phyloP scores from a whole-genome alignment of 345 rosid species.

The Arabidopsis suecica region DNA sequence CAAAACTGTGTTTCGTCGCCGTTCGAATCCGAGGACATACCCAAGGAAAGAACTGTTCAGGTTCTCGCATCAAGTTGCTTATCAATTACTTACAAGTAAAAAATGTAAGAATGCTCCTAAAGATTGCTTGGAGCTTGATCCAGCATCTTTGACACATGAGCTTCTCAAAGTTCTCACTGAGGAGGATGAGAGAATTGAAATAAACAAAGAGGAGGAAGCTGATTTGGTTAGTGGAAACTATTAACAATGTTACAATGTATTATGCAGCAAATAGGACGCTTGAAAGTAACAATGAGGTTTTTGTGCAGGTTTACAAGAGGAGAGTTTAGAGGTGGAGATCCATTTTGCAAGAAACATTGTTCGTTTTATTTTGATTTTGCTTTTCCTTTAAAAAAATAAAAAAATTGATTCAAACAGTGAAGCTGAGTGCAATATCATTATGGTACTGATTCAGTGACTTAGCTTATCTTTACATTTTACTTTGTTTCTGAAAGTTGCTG shows the following conservation, averaged over 20 bases:
- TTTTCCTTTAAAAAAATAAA: no score
- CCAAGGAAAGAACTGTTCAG: constrained; percentile 63
- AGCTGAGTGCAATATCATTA: no score
- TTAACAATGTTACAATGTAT: background rate
- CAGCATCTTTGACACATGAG: constrained; percentile 68
- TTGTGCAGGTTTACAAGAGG: no score
- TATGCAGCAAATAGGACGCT: no score
- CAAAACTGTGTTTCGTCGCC: constrained; percentile 55
- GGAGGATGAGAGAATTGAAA: constrained; percentile 34
- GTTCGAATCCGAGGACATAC: constrained; percentile 45
- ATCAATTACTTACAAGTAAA: constrained; percentile 56
- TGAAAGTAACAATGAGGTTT: no score
- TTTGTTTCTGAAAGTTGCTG: no score
- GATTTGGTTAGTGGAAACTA: background rate
- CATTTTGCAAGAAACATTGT: no score
- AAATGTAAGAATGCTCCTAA: constrained; percentile 57
- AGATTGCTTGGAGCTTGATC: constrained; percentile 75
- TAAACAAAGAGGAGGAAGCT: constrained; percentile 23
- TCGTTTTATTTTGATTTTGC: no score
- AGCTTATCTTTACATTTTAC: no score
- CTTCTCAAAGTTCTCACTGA: constrained; percentile 60
- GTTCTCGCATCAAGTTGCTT: constrained; percentile 75
- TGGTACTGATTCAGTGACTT: no score
- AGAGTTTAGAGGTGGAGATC: no score
- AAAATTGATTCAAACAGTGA: no score